Conservation (phyloP, 73 alveolate species). For the Paramecium tetraurelia region DNA sequence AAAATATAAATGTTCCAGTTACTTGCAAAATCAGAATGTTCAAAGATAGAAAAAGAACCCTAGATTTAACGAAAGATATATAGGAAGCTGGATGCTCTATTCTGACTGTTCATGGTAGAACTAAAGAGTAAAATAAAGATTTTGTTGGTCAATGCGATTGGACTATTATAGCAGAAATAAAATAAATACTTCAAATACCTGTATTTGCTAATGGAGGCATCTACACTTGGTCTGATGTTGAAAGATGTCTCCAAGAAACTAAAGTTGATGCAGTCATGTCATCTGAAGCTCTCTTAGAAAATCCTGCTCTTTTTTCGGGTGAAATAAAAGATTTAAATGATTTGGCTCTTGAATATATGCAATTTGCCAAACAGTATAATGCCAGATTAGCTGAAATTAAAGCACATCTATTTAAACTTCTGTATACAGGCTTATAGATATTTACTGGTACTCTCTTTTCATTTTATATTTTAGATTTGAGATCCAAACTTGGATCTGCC, state of each 20-base stretch:
- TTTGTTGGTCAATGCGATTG: constrained; percentile 80
- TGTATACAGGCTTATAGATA: constrained; percentile 25
- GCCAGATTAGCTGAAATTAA: constrained; percentile 18
- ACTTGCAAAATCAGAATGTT: constrained; percentile 88
- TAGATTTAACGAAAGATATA: constrained; percentile 79
- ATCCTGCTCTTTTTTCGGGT: constrained; percentile 64
- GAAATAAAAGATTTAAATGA: constrained; percentile 58
- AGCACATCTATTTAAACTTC: constrained; percentile 55
- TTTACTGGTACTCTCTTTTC: not conserved
- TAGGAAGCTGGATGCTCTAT: constrained; percentile 84
- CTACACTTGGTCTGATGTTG: constrained; percentile 82
- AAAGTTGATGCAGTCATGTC: constrained; percentile 96
- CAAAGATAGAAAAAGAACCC: constrained; percentile 73
- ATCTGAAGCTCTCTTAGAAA: constrained; percentile 85
- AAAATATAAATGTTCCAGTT: constrained; percentile 82
- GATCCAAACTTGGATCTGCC: constrained; percentile 49
- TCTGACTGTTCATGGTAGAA: constrained; percentile 89
- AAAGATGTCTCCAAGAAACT: constrained; percentile 85
- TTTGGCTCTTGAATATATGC: constrained; percentile 49
- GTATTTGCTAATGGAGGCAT: constrained; percentile 99
- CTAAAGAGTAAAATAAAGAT: constrained; percentile 79
- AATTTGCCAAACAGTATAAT: constrained; percentile 27
- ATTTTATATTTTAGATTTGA: not conserved
- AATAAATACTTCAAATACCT: constrained; percentile 86
- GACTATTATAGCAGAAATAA: constrained; percentile 91